phyloP scores from a whole-genome alignment of 2,329 filamentous ascomycete species.

The Verruconis gallopava region DNA sequence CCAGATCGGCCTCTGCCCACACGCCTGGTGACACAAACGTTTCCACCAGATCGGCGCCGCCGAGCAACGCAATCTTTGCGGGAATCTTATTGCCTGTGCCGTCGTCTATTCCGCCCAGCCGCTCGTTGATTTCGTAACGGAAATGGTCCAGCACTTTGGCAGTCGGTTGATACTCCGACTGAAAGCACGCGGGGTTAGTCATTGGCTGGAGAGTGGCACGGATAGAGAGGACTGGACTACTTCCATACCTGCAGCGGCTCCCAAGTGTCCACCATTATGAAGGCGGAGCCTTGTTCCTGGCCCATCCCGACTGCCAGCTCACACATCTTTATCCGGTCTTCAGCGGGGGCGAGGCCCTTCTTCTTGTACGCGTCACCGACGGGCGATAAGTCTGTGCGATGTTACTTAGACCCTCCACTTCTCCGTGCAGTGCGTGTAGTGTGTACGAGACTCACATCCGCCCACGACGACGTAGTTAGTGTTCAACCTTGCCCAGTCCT shows the following conservation, averaged over 20 bases:
- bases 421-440: no score
- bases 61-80: constrained; percentile 9
- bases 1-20: constrained; percentile 10
- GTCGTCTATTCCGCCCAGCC: constrained; percentile 10
- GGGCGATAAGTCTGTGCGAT: constrained; percentile 9
- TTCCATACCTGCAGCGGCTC: constrained; percentile 10
- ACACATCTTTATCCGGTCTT: constrained; percentile 11
- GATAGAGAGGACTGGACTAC: background rate
- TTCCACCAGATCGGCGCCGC: constrained; percentile 12
- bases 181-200: background rate
- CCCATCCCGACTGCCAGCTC: constrained; percentile 7
- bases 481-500: constrained; percentile 10
- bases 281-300: background rate
- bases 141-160: constrained; percentile 10
- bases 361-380: constrained; percentile 13
- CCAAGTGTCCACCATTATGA: constrained; percentile 12
- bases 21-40: constrained; percentile 11
- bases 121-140: constrained; percentile 11
- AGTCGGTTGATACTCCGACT: constrained; percentile 11
- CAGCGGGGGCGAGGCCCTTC: constrained; percentile 10
- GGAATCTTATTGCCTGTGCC: constrained; percentile 8
- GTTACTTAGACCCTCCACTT: no score
- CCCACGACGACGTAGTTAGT: constrained; percentile 12
- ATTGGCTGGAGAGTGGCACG: background rate
- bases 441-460: constrained; percentile 8